Percentiles rank a stretch among this genome's conserved stretches.
Evolutionary conservation across 2,329 filamentous ascomycete genomes (phyloP).

Genomic region (Fusarium austroafricanum): DNA sequence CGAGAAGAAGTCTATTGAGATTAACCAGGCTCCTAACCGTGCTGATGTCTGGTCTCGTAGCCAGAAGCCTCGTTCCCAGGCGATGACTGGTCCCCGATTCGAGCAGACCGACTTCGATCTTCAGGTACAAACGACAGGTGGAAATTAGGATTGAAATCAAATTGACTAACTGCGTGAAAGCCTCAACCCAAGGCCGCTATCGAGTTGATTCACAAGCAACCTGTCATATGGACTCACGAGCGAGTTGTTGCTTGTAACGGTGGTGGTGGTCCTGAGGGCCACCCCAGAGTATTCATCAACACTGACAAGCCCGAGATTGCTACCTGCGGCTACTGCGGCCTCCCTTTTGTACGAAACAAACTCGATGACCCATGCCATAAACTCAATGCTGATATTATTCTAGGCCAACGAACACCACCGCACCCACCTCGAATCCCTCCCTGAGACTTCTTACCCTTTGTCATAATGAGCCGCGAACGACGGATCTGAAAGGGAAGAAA

Average conservation of each 20-base stretch:
- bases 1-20: conserved; percentile 58
- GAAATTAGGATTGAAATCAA: conserved; percentile 10
- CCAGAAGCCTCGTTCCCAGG: conserved; percentile 82
- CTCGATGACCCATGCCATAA: not conserved
- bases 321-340: conserved; percentile 90
- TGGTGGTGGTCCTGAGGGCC: conserved; percentile 88
- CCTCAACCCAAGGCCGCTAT: conserved; percentile 91
- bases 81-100: conserved; percentile 94
- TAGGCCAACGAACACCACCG: conserved; percentile 93
- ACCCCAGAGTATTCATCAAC: conserved; percentile 97
- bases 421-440: conserved; percentile 83
- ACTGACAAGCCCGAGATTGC: conserved; percentile 95
- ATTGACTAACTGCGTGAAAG: conserved; percentile 60
- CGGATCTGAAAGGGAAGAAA: conserved; percentile 25
- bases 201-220: conserved; percentile 94
- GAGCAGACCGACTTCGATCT: conserved; percentile 95
- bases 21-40: conserved; percentile 88
- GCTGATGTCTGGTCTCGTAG: conserved; percentile 83
- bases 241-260: conserved; percentile 89
- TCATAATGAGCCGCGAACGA: conserved; percentile 52
- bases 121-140: conserved; percentile 72
- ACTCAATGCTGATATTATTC: conserved; percentile 12
- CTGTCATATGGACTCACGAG: conserved; percentile 90
- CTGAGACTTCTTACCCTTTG: conserved; percentile 84
- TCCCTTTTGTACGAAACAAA: conserved; percentile 82